phyloP scores from a whole-genome alignment of 2,329 filamentous ascomycete genomes.

The Ophiocordyceps camponoti-leonardi region DNA sequence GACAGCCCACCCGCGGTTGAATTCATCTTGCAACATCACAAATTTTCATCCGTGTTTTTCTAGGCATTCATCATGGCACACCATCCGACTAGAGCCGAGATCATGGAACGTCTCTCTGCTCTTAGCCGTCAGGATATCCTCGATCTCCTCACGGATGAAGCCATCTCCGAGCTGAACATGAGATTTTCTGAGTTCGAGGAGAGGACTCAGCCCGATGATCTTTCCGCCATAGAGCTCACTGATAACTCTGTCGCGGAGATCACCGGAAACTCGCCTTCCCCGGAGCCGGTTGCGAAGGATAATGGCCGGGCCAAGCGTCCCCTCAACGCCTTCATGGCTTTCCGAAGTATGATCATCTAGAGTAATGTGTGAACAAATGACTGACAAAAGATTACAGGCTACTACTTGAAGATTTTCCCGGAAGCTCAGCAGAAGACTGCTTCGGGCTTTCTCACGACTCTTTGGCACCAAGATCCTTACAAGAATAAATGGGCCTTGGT shows the following conservation, averaged over 20 bases:
- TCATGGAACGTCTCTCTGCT: conserved; percentile 5
- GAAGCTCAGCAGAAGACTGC: conserved; percentile 31
- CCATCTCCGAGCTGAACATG: conserved; percentile 6
- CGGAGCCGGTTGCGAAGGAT: conserved; percentile 3
- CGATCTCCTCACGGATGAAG: conserved; percentile 6
- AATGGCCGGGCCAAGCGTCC: conserved; percentile 7
- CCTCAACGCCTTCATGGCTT: conserved; percentile 16
- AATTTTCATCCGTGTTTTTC: neutral
- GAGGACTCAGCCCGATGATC: neutral
- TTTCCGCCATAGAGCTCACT: neutral
- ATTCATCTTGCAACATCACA: neutral
- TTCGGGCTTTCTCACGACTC: conserved; percentile 27
- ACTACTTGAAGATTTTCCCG: conserved; percentile 27
- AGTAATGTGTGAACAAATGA: neutral
- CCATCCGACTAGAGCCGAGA: conserved; percentile 5
- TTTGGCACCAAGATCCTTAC: conserved; percentile 32
- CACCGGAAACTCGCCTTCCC: neutral
- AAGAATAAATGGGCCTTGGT: conserved; percentile 33
- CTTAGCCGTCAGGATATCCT: conserved; percentile 6
- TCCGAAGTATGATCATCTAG: conserved; percentile 10
- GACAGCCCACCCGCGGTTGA: neutral
- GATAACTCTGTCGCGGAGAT: neutral
- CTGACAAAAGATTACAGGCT: conserved; percentile 16
- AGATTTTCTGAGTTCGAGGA: conserved; percentile 5
- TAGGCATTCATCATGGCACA: neutral